Evolutionary conservation across 2,329 filamentous ascomycete species (phyloP), one percentile per base, ranked within the genome.

Genomic region (Sphaceloma murrayae): DNA sequence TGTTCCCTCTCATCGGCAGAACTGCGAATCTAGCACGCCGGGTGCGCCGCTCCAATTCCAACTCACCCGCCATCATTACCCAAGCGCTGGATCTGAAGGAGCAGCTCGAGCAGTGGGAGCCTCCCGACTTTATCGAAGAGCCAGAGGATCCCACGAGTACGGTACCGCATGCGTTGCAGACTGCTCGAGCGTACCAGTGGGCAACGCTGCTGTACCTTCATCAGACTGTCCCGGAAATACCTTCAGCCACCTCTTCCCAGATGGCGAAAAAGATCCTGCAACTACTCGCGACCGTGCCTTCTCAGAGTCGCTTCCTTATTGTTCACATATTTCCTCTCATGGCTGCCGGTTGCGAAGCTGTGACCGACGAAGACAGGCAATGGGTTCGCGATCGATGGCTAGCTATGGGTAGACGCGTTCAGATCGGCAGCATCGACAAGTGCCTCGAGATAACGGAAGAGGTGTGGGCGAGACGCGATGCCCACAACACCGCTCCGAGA

Each of bases 311-410:
- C 6, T 72, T 78, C 1, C 73, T 77, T 13, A 80, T 83, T 34
- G 72, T 83, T 2, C 80, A 84, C 29, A 80, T 83, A 47, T 84
- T 78, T 51, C 80, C 80, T 1, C 68, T 85, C 1, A 67, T 82
- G 50, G 77, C 74, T 1, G 80, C 80, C 2, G 78, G 79, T 1
- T 80, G 77, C 51, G 80, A 83, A 58, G 73, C 74, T 6, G 65
- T 69, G 17, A 68, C 67, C 2, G 62, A 66, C 10, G 77, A 81
- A 51, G 75, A 82, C 52, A 65, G 80, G 9, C 63, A 72, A 21
- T 84, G 78, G 77, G 75, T 83, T 2, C 63, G 70, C 32, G 67
- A 74, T 17, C 69, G 80, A 24, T 85, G 79, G 80, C 60, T 63
- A 3, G 64, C 69, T 2, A 79, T 84, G 67, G 68, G 69, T 42